Evolutionary conservation across 257 asterid genomes (phyloP).

Genomic region (Fraxinus cuspidata): DNA sequence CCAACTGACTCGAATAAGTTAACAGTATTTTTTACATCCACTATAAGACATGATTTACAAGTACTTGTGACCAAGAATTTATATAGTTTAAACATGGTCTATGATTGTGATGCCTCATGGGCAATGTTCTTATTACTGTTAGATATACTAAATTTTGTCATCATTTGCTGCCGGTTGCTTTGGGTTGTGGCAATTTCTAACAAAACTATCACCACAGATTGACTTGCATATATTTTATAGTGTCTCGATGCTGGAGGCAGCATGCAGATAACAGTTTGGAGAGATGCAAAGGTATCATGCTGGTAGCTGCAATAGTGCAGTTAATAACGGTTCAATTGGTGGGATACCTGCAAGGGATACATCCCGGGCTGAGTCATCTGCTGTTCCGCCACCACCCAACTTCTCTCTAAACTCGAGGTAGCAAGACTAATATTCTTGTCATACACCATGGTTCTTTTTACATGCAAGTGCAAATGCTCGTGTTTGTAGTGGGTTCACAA

Average conservation of each 20-base stretch:
- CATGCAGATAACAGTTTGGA: constrained; percentile 50
- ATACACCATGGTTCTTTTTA: constrained; percentile 4
- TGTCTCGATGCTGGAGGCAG: constrained; percentile 44
- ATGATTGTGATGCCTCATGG: background rate
- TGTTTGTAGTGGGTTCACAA: background rate
- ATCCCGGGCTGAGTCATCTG: constrained; percentile 54
- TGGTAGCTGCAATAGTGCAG: constrained; percentile 96
- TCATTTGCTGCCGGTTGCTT: background rate
- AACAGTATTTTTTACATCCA: background rate
- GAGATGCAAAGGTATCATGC: constrained; percentile 99
- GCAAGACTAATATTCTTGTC: constrained; percentile 16
- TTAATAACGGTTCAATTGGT: constrained; percentile 65
- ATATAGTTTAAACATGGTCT: background rate
- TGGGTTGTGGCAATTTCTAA: constrained; percentile 15
- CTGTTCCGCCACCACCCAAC: constrained; percentile 42
- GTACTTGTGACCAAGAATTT: constrained; percentile 2
- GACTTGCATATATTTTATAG: constrained; percentile 21
- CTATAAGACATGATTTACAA: constrained; percentile 1
- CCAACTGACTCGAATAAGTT: background rate
- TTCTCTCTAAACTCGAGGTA: constrained; percentile 76
- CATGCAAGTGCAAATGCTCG: constrained; percentile 11
- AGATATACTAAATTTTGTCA: constrained; percentile 9
- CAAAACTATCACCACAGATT: constrained; percentile 25
- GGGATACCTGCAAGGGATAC: constrained; percentile 82
- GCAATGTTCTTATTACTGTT: background rate